Percentiles rank a stretch among this genome's conserved stretches.
Evolutionary conservation across 2,329 filamentous ascomycete species (phyloP).

Genomic region (Endoconidiophora laricicola): DNA sequence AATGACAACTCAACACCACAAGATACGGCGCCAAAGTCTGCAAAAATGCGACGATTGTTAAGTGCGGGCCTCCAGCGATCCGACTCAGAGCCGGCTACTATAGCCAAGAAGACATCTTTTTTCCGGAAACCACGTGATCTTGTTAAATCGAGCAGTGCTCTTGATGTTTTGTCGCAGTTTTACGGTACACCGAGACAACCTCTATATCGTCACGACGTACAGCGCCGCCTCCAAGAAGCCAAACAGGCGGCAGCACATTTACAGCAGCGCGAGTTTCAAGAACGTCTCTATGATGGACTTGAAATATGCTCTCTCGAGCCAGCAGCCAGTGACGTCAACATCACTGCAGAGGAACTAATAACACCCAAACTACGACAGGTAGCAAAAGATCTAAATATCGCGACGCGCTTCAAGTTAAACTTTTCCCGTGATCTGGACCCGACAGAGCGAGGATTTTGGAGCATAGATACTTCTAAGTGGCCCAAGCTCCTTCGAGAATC

Average conservation of each 20-base stretch:
- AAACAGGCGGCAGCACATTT: constrained; percentile 13
- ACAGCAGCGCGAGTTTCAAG: constrained; percentile 10
- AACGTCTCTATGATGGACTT: constrained; percentile 20
- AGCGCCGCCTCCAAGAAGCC: constrained; percentile 14
- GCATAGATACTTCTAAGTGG: constrained; percentile 43
- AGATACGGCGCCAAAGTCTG: too few relatives aligned
- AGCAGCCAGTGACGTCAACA: constrained; percentile 25
- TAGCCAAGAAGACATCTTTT: background rate
- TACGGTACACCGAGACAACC: background rate
- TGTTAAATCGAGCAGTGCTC: constrained; percentile 13
- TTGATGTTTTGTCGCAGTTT: background rate
- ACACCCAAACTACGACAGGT: constrained; percentile 39
- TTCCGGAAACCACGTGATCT: background rate
- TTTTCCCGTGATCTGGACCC: background rate
- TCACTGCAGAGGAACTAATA: constrained; percentile 34
- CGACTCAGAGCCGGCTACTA: background rate
- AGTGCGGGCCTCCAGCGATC: background rate
- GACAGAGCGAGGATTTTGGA: constrained; percentile 68
- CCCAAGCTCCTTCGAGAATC: constrained; percentile 26
- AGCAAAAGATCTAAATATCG: constrained; percentile 32
- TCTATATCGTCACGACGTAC: constrained; percentile 19
- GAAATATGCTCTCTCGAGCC: constrained; percentile 39
- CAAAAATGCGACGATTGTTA: too few relatives aligned
- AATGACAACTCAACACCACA: too few relatives aligned
- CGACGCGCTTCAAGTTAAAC: constrained; percentile 28